A percentile compares a stretch with the other conserved stretches of the same genome.
Conservation (phyloP, 2,329 filamentous ascomycete species). For the Fusarium sp. region DNA sequence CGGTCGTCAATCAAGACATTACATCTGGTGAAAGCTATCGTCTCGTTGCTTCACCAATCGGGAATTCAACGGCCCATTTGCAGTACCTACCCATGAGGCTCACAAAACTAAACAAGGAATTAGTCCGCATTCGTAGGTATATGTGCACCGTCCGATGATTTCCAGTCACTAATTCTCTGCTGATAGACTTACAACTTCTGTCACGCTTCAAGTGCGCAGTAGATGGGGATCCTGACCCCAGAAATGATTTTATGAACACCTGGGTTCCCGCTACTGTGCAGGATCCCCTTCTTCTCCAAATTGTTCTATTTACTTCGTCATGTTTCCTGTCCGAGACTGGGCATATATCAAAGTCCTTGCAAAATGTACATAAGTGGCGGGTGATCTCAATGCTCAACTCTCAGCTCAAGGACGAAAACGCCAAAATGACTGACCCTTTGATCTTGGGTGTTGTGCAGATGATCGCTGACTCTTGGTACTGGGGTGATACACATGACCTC, state of each 20-base stretch:
- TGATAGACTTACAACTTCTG: conserved; percentile 61
- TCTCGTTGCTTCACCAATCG: conserved; percentile 44
- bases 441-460: conserved; percentile 64
- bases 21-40: conserved; percentile 19
- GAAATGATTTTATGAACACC: conserved; percentile 61
- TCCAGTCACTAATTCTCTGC: not conserved
- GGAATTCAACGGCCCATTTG: conserved; percentile 53
- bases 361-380: conserved; percentile 59
- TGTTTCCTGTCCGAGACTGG: conserved; percentile 66
- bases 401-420: conserved; percentile 56
- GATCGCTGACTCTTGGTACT: conserved; percentile 67
- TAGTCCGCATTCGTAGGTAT: conserved; percentile 62
- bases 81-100: conserved; percentile 58
- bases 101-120: conserved; percentile 60
- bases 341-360: conserved; percentile 59
- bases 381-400: conserved; percentile 63
- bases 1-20: conserved; percentile 17
- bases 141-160: not conserved
- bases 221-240: conserved; percentile 61
- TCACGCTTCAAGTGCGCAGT: conserved; percentile 65
- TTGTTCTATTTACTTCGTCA: conserved; percentile 64
- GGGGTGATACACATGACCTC: conserved; percentile 61
- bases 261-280: conserved; percentile 64
- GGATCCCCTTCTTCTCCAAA: conserved; percentile 63
- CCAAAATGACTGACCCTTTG: conserved; percentile 59